Evolutionary conservation across 1,284 basidiomycete genomes (phyloP).

Genomic region (Leccinum pallidistipes): DNA sequence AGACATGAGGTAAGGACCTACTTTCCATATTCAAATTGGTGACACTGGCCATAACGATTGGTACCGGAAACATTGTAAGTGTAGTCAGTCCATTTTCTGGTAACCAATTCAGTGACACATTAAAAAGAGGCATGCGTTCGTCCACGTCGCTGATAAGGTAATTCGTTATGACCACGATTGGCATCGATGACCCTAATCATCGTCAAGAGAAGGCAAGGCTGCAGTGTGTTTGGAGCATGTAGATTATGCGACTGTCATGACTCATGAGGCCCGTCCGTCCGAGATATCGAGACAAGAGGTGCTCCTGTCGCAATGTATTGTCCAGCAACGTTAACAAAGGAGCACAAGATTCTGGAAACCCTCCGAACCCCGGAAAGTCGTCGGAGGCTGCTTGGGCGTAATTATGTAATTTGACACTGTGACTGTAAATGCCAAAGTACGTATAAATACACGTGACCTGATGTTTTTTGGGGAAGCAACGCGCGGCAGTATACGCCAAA

Average conservation of each 20-base stretch:
- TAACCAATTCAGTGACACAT: slow-evolving; percentile 1
- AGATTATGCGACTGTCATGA: slow-evolving; percentile 15
- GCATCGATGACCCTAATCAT: slow-evolving; percentile 29
- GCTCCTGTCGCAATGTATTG: background rate
- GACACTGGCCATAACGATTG: background rate
- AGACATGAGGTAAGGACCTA: background rate
- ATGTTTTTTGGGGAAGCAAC: slow-evolving; percentile 31
- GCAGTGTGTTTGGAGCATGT: slow-evolving; percentile 14
- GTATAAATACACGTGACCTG: slow-evolving; percentile 31
- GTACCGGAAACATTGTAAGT: background rate
- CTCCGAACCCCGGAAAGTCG: background rate
- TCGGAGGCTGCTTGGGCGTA: background rate
- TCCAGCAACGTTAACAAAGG: slow-evolving; percentile 1
- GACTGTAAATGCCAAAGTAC: background rate
- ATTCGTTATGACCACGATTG: slow-evolving; percentile 26
- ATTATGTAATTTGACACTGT: slow-evolving; percentile 1
- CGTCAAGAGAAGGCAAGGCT: background rate
- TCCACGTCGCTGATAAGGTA: slow-evolving; percentile 23
- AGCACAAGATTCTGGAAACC: background rate
- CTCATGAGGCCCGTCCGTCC: slow-evolving; percentile 7
- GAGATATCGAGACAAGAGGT: background rate
- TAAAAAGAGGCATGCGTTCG: slow-evolving; percentile 16
- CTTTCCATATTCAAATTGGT: background rate
- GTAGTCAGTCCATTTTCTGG: background rate
- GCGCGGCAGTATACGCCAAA: slow-evolving; percentile 19